Base-by-base conservation (phyloP, 257 asterid species). In the Nicotiana obtusifolia region DNA sequence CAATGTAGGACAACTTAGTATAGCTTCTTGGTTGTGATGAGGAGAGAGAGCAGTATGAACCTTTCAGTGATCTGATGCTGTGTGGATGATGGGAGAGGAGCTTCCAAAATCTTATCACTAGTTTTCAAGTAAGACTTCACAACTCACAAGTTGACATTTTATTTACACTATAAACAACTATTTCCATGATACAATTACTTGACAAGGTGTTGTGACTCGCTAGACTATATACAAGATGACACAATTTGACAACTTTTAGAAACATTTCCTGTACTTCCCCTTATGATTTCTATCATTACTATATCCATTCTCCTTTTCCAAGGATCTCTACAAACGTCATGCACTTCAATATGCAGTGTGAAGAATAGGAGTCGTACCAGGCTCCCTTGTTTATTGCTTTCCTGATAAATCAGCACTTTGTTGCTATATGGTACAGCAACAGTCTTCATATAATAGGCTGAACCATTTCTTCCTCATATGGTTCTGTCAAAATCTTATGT, bases 11-110 rank as follows among this genome's bases (percentile, higher is more conserved):
- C 41, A 3, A 7, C 59, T 24, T 47, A 47, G 24, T 7, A 14
- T 73, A 73, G 61, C 61, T 73, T 73, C 79, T 73, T 73, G 15
- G 62, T 24, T 73, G 41, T 47, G 61, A 44, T 73, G 61, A 47
- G 61, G 24, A 47, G 22, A 73, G 22, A 47, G 22, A 73, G 41
- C 15, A 47, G 24, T 47, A 73, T 71, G 78, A 44, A 71, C 78
- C 20, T 47, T 1, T 73, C 19, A 19, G 9, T 22, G 61, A 73
- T 47, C 24, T n/a, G 41, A 24, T 73, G 24, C 7, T 24, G 79
- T 4, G 4, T 47, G 41, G n/a, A 47, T 73, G 61, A 49, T 73
- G 61, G n/a, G 41, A 31, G 53, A 73, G 24, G 61, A 47, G 37
- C 37, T 47, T 73, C 16, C 60, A 24, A 73, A 41, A 35, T 37